Evolutionary conservation across 2,329 filamentous ascomycete genomes (phyloP).

Genomic region (Phaeosphaeriaceae sp.): DNA sequence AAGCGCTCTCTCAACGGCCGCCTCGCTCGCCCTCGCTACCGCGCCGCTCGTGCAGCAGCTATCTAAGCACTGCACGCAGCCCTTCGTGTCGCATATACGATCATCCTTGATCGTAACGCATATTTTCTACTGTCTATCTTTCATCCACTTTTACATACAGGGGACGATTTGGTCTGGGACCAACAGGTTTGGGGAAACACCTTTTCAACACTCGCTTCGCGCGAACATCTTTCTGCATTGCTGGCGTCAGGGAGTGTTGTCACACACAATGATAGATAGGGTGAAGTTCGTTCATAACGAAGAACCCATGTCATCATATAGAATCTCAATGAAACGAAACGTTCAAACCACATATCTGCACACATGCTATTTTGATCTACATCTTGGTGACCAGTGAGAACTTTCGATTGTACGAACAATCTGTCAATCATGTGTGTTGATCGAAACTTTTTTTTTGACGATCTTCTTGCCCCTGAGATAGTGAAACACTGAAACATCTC

Average conservation of each 20-base stretch:
- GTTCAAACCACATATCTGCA: neutral
- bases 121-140: conserved; percentile 15
- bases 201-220: conserved; percentile 4
- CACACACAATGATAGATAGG: neutral
- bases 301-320: neutral
- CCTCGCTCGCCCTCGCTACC: conserved; percentile 32
- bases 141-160: conserved; percentile 7
- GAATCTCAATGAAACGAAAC: neutral
- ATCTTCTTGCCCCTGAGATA: neutral
- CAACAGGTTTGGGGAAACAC: conserved; percentile 12
- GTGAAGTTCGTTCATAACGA: neutral
- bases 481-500: neutral
- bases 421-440: neutral
- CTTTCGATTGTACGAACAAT: too few species aligned
- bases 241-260: conserved; percentile 6
- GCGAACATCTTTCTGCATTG: conserved; percentile 10
- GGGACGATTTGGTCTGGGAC: conserved; percentile 18
- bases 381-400: neutral
- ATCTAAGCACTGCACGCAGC: neutral
- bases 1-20: conserved; percentile 43
- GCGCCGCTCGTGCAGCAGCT: neutral
- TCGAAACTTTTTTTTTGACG: neutral
- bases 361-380: neutral
- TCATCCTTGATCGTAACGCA: neutral
- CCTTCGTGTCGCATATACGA: neutral